Evolutionary conservation across 768 basidiomycete species (phyloP).

Genomic region (Trametes gibbosa): DNA sequence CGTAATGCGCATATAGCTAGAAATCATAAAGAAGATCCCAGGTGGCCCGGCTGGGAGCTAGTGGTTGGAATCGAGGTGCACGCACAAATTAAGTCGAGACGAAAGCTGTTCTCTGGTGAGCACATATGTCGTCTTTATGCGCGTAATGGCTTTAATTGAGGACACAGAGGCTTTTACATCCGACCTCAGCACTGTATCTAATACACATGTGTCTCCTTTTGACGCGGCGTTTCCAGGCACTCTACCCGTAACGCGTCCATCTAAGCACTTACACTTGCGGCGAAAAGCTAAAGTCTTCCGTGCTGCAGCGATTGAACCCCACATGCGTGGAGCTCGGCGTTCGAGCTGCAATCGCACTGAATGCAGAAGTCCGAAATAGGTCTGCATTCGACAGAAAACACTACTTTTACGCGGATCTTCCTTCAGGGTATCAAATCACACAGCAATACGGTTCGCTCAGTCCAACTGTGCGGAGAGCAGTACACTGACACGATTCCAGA

Average conservation of each 20-base stretch:
- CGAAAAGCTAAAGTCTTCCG: conserved; percentile 4
- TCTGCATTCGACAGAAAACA: conserved; percentile 97
- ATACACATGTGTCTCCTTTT: conserved; percentile 69
- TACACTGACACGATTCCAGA: conserved; percentile 42
- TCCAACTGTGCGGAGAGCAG: conserved; percentile 46
- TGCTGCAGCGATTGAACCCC: conserved; percentile 53
- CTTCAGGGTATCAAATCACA: conserved; percentile 95
- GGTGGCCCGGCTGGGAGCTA: conserved; percentile 88
- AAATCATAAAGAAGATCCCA: conserved; percentile 20
- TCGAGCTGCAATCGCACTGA: conserved; percentile 76
- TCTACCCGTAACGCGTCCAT: conserved; percentile 62
- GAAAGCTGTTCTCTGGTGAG: conserved; percentile 85
- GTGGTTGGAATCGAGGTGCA: conserved; percentile 95
- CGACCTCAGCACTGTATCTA: conserved; percentile 53
- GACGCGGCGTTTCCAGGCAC: conserved; percentile 95
- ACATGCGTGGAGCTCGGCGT: conserved; percentile 77
- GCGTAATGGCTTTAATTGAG: not conserved
- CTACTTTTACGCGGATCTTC: conserved; percentile 95
- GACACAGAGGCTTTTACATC: conserved; percentile 40
- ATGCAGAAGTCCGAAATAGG: conserved; percentile 55
- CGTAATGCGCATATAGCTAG: conserved; percentile 15
- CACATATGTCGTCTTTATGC: conserved; percentile 9
- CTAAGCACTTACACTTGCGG: not conserved
- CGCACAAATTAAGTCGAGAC: conserved; percentile 84
- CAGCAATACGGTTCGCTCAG: conserved; percentile 78